Evolutionary conservation across 495 filamentous ascomycete genomes (phyloP), one percentile per base, ranked within the genome.

Genomic region (Filosporella fistucella): DNA sequence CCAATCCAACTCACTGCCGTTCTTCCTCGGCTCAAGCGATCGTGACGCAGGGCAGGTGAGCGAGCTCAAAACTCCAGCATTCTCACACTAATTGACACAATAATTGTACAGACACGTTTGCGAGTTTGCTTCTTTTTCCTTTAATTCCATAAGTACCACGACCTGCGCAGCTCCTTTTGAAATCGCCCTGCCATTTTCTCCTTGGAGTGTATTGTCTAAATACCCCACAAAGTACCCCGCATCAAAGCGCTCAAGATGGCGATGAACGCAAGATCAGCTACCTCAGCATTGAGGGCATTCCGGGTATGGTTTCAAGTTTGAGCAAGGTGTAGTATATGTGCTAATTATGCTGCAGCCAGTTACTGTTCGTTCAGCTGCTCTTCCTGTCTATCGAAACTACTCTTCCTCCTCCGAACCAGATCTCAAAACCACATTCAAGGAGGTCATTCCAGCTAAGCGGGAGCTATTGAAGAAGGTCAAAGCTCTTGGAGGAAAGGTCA

Each of bases 391-490:
- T 30, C 70, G 81, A 54, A 66, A 50, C 49, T 89, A 89, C 65
- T 78, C 86, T 42, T 70, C 86, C 24, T 77, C 84, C 42, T 71
- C 84, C 28, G 90, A 96, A 60, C 87, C 84, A 50, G 86, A 93
- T 58, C 81, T 97, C 61, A 97, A 96, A 66, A 71, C 82, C 22
- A 85, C 86, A 21, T 75, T 98, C 42, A 85, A 80, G 55, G 79
- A 85, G 55, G 76, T 78, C 41, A 95, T 98, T 55, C 93, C 93
- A 20, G 87, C 78, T 38, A 98, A 98, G 70, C 82, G 89, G 32
- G 93, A 96, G 63, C 82, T 93, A 7, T 71, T 96, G 45, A 88
- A 94, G 68, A 82, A 89, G 65, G 85, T 96, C 66, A 95, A 95
- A 74, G 77, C 82, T 32, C 80, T 91, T 63, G 77, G 81, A n/a